Conservation (phyloP, 129 eudicot species). For the Heracleum sosnowskyi region DNA sequence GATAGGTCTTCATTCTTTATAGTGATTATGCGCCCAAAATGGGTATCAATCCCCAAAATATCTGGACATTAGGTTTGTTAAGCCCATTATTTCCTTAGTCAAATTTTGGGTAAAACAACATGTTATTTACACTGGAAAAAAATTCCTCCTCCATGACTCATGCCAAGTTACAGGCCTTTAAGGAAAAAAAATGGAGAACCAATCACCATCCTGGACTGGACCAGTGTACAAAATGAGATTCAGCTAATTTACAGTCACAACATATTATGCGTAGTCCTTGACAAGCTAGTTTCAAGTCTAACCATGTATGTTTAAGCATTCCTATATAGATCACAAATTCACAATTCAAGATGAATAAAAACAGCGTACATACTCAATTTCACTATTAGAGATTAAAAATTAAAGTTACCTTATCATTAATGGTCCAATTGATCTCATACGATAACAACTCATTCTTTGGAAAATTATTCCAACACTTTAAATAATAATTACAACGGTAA, state of each 20-base stretch:
- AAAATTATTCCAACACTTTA: too few relatives aligned
- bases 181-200: background rate
- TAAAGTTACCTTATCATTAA: slow-evolving; percentile 39
- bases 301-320: background rate
- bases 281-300: background rate
- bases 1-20: too few relatives aligned
- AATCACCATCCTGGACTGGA: background rate
- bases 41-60: too few relatives aligned
- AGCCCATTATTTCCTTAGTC: too few relatives aligned
- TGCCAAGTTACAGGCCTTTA: background rate
- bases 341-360: background rate
- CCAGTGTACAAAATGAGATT: background rate
- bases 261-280: background rate
- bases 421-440: slow-evolving; percentile 70
- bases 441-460: slow-evolving; percentile 90
- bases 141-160: background rate
- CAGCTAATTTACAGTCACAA: background rate
- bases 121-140: background rate
- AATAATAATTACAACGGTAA: too few relatives aligned
- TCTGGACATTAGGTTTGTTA: too few relatives aligned
- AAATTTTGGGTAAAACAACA: too few relatives aligned
- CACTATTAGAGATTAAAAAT: background rate
- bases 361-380: background rate
- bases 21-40: too few relatives aligned
- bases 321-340: background rate